Percentiles rank a stretch among this genome's conserved stretches.
These are phyloP conservation scores for Sisymbrium altissimum DNA, from an alignment of 345 rosid species.

Conservation along the genomic window DNA sequence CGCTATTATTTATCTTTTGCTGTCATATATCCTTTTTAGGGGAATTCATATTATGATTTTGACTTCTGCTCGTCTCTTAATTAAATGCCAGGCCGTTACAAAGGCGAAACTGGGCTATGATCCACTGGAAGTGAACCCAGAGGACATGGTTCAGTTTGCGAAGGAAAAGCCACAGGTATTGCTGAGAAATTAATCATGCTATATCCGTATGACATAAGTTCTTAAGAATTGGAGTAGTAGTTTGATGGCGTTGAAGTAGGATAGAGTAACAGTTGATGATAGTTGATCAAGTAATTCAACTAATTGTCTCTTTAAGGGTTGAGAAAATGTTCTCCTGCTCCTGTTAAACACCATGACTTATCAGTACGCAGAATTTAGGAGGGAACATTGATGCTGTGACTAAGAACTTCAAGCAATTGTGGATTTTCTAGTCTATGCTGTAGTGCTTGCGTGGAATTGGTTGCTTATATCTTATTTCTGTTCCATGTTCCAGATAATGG, in stretches of 20 bases:
- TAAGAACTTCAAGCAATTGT: slow-evolving; percentile 7
- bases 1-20: slow-evolving; percentile 4
- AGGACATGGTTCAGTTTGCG: slow-evolving; percentile 97
- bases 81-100: slow-evolving; percentile 73
- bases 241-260: slow-evolving; percentile 5
- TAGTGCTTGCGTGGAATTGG: slow-evolving; percentile 2
- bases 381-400: background rate
- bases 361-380: slow-evolving; percentile 2
- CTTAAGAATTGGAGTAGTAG: background rate
- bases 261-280: slow-evolving; percentile 1
- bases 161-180: slow-evolving; percentile 91
- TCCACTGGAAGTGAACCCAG: slow-evolving; percentile 97
- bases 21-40: background rate
- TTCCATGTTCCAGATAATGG: slow-evolving; percentile 72
- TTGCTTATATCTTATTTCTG: slow-evolving; percentile 23
- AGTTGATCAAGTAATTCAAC: slow-evolving; percentile 6
- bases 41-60: background rate
- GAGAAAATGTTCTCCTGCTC: background rate
- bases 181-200: slow-evolving; percentile 6
- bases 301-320: background rate
- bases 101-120: slow-evolving; percentile 96
- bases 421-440: slow-evolving; percentile 10
- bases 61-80: slow-evolving; percentile 19
- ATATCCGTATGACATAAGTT: slow-evolving; percentile 7
- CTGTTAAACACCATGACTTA: slow-evolving; percentile 4